These are phyloP conservation scores for Acacia confusa DNA, from an alignment of 306 rosid genomes.

Conservation along the genomic window DNA sequence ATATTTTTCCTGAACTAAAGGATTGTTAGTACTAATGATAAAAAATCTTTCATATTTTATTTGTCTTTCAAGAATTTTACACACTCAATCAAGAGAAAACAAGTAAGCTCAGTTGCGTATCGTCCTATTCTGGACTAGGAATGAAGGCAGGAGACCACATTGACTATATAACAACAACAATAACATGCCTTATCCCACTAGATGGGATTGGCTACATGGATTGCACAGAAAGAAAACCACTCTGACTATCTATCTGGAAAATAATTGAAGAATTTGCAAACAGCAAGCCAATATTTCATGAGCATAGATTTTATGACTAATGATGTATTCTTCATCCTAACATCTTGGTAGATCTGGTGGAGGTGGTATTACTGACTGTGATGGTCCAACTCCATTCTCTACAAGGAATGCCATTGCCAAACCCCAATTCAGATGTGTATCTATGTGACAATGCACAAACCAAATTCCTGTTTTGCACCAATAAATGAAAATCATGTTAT, in stretches of 20 bases:
- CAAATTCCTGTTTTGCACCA: slow-evolving; percentile 64
- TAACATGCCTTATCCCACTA: background rate
- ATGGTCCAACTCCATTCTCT: slow-evolving; percentile 77
- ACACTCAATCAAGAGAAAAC: slow-evolving; percentile 35
- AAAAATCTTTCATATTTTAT: slow-evolving; percentile 29
- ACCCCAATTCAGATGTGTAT: slow-evolving; percentile 75
- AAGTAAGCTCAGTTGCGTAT: slow-evolving; percentile 29
- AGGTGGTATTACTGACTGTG: slow-evolving; percentile 84
- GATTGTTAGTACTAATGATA: slow-evolving; percentile 5
- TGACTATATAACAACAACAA: background rate
- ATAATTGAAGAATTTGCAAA: slow-evolving; percentile 14
- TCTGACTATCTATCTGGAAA: slow-evolving; percentile 22
- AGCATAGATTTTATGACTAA: slow-evolving; percentile 26
- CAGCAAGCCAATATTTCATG: slow-evolving; percentile 26
- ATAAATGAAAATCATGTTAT: background rate
- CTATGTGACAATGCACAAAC: slow-evolving; percentile 93
- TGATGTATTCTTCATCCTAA: slow-evolving; percentile 40
- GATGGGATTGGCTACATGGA: background rate
- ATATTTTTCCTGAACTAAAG: slow-evolving; percentile 2
- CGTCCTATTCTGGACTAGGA: slow-evolving; percentile 34
- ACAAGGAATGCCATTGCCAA: slow-evolving; percentile 76
- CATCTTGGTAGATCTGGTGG: slow-evolving; percentile 89
- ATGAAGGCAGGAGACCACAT: slow-evolving; percentile 25
- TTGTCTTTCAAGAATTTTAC: slow-evolving; percentile 22
- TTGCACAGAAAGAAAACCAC: background rate